Evolutionary conservation across 2,329 filamentous ascomycete genomes (phyloP), one percentile per base, ranked within the genome.

Genomic region (Domatiomyces catenatus): DNA sequence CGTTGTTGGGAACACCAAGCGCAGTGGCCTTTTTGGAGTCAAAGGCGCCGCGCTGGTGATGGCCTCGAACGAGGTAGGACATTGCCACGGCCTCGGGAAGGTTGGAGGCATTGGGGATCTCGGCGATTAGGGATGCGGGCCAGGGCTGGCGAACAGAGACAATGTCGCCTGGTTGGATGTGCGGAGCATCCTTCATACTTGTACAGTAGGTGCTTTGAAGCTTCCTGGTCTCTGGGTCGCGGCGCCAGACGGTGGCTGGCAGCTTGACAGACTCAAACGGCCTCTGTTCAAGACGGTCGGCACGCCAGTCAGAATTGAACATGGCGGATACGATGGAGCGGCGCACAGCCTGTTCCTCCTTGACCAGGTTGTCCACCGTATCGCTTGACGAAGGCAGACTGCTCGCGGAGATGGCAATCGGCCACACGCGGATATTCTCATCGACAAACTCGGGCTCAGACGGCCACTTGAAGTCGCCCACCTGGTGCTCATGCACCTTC

Each of bases 61-160:
- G 79, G 49, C 79, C 80, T 58, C 86, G 85, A 62, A 94, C 75
- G 52, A 98, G 82, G 66, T 98, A 98, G 52, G 84, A 94, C 58
- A 95, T 71, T 5, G 86, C 81, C 46, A 81, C 79, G 24, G 71
- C 70, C 0, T 78, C 78, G 4, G 81, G 83, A 18, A 60, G 47
- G 44, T 50, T 54, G 18, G 71, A 68, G 0, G 86, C 85, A 0
- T 72, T 72, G 0, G 92, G 92, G 2, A 96, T 73, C 12, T 65
- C 67, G 15, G 75, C 63, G 8, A 88, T 69, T 50, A 74, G 66
- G 3, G 83, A 78, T 15, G 78, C 84, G 8, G 86, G 86, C 87
- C 87, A 94, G 1, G 86, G 86, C 56, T 77, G 76, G 12, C 86
- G 77, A 4, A 86, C 79, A 22, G 87, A 69, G 0, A 93, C 86